Evolutionary conservation across 192 early-diverging fungal species (phyloP).

Genomic region (Coemansia sp.): DNA sequence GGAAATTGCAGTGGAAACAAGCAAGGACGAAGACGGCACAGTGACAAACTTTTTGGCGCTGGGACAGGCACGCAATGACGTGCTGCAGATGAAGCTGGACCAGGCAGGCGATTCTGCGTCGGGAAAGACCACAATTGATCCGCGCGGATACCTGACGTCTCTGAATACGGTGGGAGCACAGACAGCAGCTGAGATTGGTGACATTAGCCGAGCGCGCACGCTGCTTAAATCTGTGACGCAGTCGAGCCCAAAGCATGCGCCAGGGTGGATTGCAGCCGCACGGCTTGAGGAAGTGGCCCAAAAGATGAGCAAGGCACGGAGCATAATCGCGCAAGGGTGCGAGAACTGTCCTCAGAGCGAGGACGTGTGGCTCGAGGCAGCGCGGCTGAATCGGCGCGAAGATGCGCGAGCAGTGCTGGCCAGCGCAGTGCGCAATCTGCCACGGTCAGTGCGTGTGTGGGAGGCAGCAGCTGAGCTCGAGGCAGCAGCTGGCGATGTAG

Average conservation of each 20-base stretch:
- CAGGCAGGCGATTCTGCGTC: slow-evolving; percentile 85
- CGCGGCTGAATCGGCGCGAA: slow-evolving; percentile 79
- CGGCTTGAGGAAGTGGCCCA: slow-evolving; percentile 92
- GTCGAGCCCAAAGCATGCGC: slow-evolving; percentile 93
- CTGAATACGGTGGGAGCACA: slow-evolving; percentile 80
- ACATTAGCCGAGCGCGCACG: slow-evolving; percentile 87
- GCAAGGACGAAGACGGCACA: slow-evolving; percentile 61
- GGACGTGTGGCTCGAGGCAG: slow-evolving; percentile 97
- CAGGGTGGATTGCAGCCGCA: slow-evolving; percentile 98
- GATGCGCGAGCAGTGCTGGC: slow-evolving; percentile 91
- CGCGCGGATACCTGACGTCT: slow-evolving; percentile 94
- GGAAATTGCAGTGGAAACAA: slow-evolving; percentile 59
- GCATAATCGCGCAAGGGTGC: slow-evolving; percentile 87
- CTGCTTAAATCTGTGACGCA: slow-evolving; percentile 87
- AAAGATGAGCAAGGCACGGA: slow-evolving; percentile 78
- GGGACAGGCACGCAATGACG: slow-evolving; percentile 88
- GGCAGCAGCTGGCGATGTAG: slow-evolving; percentile 52
- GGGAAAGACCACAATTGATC: slow-evolving; percentile 88
- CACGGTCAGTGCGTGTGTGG: slow-evolving; percentile 94
- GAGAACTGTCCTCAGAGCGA: slow-evolving; percentile 91
- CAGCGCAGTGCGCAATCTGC: slow-evolving; percentile 83
- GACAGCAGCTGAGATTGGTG: slow-evolving; percentile 69
- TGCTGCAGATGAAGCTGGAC: slow-evolving; percentile 88
- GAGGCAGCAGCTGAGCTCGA: slow-evolving; percentile 84
- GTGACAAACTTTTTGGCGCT: slow-evolving; percentile 79